These are phyloP conservation scores for Hyparrhenia diplandra DNA, from an alignment of 176 grass and related monocot species.

Conservation along the genomic window DNA sequence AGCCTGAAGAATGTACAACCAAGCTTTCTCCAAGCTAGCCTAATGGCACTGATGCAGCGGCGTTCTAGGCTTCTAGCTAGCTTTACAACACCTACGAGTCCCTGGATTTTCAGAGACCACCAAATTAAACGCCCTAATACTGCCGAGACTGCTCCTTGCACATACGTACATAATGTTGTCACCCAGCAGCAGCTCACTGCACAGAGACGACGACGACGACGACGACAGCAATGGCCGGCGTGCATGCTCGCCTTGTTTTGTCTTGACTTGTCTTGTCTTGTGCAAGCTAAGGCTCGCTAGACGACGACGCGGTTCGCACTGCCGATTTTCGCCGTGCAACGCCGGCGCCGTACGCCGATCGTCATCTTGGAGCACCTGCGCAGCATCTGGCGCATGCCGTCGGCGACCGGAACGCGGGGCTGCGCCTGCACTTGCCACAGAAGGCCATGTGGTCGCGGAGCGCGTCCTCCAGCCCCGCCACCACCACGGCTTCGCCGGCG, in stretches of 20 bases:
- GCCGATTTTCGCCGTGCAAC: not conserved
- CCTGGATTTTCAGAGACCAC: not conserved
- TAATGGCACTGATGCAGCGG: not conserved
- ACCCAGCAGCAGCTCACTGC: not conserved
- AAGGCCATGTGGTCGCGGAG: slow-evolving; percentile 69
- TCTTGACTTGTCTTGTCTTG: not conserved
- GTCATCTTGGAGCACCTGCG: slow-evolving; percentile 23
- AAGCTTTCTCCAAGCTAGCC: not conserved
- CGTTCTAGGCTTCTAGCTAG: slow-evolving; percentile 1
- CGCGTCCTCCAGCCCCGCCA: slow-evolving; percentile 44
- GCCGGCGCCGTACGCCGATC: no score
- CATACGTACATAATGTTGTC: not conserved
- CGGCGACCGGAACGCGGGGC: slow-evolving; percentile 72
- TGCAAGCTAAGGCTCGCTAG: not conserved
- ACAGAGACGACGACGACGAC: no score
- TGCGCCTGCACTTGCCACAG: slow-evolving; percentile 53
- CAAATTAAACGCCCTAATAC: not conserved
- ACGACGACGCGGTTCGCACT: not conserved
- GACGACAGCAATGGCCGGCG: not conserved
- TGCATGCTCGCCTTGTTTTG: not conserved
- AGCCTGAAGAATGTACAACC: not conserved
- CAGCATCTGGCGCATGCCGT: slow-evolving; percentile 82
- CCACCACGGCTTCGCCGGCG: not conserved
- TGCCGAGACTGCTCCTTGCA: not conserved
- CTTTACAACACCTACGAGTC: not conserved